phyloP scores from a whole-genome alignment of 805 yeast genomes.

The Sungouiozyma intestinalis region DNA sequence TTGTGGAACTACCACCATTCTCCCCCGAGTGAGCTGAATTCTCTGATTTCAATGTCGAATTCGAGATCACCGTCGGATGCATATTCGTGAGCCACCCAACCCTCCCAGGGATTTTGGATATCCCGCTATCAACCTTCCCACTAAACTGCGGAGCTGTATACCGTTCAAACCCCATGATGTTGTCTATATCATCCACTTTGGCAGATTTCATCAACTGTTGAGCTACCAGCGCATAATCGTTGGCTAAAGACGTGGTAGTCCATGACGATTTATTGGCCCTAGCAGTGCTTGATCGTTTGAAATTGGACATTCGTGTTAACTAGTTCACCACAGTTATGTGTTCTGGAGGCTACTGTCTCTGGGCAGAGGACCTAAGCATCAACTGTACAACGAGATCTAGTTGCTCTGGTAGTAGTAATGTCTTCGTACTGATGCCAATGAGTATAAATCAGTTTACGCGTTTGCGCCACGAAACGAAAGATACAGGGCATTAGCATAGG shows the following conservation, averaged over 20 bases:
- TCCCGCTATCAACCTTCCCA: constrained; percentile 9
- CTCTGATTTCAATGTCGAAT: constrained; percentile 24
- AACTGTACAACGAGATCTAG: not conserved
- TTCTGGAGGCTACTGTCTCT: too few species aligned
- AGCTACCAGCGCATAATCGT: constrained; percentile 22
- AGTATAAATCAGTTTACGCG: not conserved
- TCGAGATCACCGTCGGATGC: constrained; percentile 73
- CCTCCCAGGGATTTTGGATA: constrained; percentile 19
- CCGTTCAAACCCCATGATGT: constrained; percentile 80
- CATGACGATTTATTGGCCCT: constrained; percentile 43
- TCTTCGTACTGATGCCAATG: not conserved
- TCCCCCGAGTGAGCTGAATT: constrained; percentile 11
- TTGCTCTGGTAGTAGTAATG: too few species aligned
- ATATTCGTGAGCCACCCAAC: constrained; percentile 88
- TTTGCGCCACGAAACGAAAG: not conserved
- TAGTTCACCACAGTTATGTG: too few species aligned
- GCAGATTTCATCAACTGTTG: constrained; percentile 43
- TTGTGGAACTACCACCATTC: constrained; percentile 5
- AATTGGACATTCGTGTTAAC: not conserved
- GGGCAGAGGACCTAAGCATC: too few species aligned
- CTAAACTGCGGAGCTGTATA: constrained; percentile 54
- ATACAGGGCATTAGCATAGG: too few species aligned
- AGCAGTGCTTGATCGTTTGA: constrained; percentile 17
- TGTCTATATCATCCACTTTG: constrained; percentile 59
- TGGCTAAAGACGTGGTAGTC: constrained; percentile 19